Evolutionary conservation across 2,329 filamentous ascomycete genomes (phyloP), one percentile per base, ranked within the genome.

Genomic region (Pseudogymnoascus sp.): DNA sequence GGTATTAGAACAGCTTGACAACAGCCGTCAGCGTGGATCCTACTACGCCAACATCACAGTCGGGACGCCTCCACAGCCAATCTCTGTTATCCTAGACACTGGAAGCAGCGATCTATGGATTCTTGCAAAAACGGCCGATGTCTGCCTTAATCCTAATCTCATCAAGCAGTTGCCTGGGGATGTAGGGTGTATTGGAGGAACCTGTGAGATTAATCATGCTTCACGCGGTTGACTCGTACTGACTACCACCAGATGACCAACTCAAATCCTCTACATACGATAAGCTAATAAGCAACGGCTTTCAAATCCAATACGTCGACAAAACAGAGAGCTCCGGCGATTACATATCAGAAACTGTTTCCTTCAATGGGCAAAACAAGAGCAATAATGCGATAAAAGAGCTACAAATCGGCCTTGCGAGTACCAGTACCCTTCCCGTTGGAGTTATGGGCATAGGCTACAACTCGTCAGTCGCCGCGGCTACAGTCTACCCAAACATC

Each of bases 81-180:
- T 85, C 41, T 76, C 73, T 63, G 76, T 86, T 67, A 74, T 81
- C 38, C 74, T 86, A 65, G 83, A 86, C 69, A 87, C 84, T 4
- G 84, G 83, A 28, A 84, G 81, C 70, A 84, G 81, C 68, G 84
- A 86, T 67, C 79, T 83, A 3, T 86, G 83, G 82, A 73, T 85
- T 0, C 49, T 55, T 2, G 28, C 45, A 12, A 28, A 16, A 3
- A 49, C n/a, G 4, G 63, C 64, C 2, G 23, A 63, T 37, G 38
- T 60, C 6, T 67, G 63, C 41, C 18, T 33, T 21, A 31, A 33
- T 7, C n/a, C 25, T 8, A 12, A 4, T 5, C 16, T 75, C 82
- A 63, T 75, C 73, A 25, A 74, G 63, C 38, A 61, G 63, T 12
- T 73, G 79, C 1, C 25, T 1, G 49, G 49, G 11, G 49, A 65